A percentile compares a stretch with the other conserved stretches of the same genome.
phyloP scores from a whole-genome alignment of 2,329 filamentous ascomycete species.

The Colletotrichum gigasporum region DNA sequence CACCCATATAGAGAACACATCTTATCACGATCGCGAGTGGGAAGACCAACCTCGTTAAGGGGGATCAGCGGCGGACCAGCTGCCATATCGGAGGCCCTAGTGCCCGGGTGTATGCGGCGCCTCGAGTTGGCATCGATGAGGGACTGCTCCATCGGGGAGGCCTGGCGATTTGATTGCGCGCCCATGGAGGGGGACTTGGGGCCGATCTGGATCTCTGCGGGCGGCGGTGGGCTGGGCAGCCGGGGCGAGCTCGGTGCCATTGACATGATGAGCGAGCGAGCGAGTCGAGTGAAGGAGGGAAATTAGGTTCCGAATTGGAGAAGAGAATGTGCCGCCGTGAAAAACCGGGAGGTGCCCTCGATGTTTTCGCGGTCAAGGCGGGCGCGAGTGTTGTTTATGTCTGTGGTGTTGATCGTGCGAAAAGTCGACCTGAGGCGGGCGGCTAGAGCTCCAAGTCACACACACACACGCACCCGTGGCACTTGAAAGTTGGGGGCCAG shows the following conservation, averaged over 20 bases:
- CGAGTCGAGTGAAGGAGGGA: neutral
- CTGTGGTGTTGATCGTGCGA: constrained; percentile 6
- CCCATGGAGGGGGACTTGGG: constrained; percentile 78
- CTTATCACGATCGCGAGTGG: constrained; percentile 19
- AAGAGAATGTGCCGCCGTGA: too few relatives aligned
- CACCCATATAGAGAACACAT: neutral
- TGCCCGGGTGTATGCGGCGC: constrained; percentile 90
- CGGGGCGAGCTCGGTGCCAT: constrained; percentile 83
- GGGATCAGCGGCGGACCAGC: constrained; percentile 90
- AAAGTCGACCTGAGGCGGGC: constrained; percentile 23
- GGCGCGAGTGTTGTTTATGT: constrained; percentile 1
- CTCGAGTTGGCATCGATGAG: constrained; percentile 78
- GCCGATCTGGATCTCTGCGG: constrained; percentile 92
- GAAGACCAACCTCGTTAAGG: constrained; percentile 75
- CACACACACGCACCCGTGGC: neutral
- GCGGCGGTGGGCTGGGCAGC: constrained; percentile 92
- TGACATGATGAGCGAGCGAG: constrained; percentile 53
- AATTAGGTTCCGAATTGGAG: too few relatives aligned
- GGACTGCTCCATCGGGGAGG: constrained; percentile 69
- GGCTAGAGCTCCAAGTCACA: constrained; percentile 27
- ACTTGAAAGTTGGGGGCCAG: constrained; percentile 16
- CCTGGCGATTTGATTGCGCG: constrained; percentile 61
- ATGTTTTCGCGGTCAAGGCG: constrained; percentile 1
- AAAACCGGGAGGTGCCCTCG: neutral
- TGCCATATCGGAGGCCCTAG: constrained; percentile 91